Base-by-base conservation (phyloP, 805 yeast species). In the Lipomyces kockii region DNA sequence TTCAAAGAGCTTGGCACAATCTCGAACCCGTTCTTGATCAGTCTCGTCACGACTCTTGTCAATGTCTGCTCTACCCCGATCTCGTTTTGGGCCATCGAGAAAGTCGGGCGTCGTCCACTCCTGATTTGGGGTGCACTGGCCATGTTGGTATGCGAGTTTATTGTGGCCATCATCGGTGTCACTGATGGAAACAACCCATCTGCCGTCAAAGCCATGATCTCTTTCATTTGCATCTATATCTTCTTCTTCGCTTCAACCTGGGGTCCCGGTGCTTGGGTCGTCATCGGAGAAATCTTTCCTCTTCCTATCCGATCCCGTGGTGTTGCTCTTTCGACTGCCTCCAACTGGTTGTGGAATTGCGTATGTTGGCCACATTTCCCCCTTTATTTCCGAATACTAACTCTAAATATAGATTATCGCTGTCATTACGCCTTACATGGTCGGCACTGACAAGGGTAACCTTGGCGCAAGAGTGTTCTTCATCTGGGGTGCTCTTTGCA, bases 1-100 rank as follows among this genome's bases (percentile, higher is more conserved):
- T 91, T 92, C 78, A 84, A 85, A 64, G 82, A 79, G 66, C 67
- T 76, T 58, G 81, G 80, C 32, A 65, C 65, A 34, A 77, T 83
- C 64, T 74, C 83, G 65, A 83, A 86, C 74, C 88, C 89, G 62
- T 92, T 90, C 78, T 75, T 90, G 62, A 87, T 90, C 75, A 89
- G 94, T 11, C 85, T 91, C 64, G 79, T 90, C 61, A 91, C 97
- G 3, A 91, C 91, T 77, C 87, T 91, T 12, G 96, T 91, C 39
- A 91, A 92, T 76, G 92, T 89, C 35, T 83, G 84, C 4, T 87
- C 87, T 73, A 92, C 97, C 2, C 81, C 93, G 8, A 97, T 97
- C 0, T 97, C 97, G 0, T 85, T 93, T 34, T 75, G 89, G 55
- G 80, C 90, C 54, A 89, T 92, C 66, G 98, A 93, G 76, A 81